These are phyloP conservation scores for Anethum foeniculum DNA, from an alignment of 140 eudicot genomes.

Conservation along the genomic window DNA sequence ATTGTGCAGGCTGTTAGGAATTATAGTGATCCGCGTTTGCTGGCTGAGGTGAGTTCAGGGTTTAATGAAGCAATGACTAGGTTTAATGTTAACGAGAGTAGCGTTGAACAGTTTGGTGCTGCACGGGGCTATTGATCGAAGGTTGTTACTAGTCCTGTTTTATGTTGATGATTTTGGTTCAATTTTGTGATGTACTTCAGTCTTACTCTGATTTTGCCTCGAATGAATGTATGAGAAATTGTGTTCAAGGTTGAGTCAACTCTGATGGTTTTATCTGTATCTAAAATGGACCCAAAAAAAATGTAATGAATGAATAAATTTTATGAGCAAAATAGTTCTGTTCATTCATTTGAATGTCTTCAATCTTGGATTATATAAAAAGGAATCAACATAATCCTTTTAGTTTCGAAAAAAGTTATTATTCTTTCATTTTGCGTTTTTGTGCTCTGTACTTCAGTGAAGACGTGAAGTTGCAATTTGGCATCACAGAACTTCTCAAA, in stretches of 20 bases:
- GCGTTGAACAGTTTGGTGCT: constrained; percentile 26
- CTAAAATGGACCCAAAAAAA: not conserved
- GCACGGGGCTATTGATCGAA: constrained; percentile 16
- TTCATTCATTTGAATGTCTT: not conserved
- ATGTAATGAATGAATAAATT: not conserved
- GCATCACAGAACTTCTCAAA: not conserved
- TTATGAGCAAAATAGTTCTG: not conserved
- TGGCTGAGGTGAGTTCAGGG: constrained; percentile 60
- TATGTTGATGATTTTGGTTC: not conserved
- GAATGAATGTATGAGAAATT: not conserved
- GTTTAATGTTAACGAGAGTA: constrained; percentile 41
- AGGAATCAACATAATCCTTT: not conserved
- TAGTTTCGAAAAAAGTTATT: not conserved
- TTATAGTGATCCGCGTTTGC: constrained; percentile 50
- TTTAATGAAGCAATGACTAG: constrained; percentile 56
- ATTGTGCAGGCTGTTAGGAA: constrained; percentile 83
- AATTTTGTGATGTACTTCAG: not conserved
- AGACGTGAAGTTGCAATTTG: not conserved
- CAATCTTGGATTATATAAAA: too few species aligned
- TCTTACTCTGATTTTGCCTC: not conserved
- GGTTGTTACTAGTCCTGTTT: not conserved
- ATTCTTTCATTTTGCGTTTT: not conserved
- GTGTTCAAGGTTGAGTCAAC: not conserved
- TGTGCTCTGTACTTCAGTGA: not conserved
- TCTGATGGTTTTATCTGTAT: not conserved